A percentile compares a stretch with the other conserved stretches of the same genome.
phyloP scores from a whole-genome alignment of 371 early-diverging fungal species.

The Haplosporangium sp. region DNA sequence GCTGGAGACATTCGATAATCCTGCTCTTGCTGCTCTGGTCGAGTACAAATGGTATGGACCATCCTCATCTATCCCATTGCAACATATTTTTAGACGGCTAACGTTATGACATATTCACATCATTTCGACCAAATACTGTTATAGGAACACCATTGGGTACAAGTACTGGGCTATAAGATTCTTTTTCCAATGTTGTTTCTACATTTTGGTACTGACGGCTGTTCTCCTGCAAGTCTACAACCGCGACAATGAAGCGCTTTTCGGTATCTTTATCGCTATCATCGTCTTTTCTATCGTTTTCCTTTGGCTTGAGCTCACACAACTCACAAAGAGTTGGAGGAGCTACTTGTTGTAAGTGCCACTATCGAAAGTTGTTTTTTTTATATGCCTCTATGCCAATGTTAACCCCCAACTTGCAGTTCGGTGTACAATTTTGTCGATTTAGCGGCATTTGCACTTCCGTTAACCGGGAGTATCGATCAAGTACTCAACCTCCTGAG shows the following conservation, averaged over 20 bases:
- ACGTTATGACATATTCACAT: not conserved
- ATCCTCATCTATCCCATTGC: not conserved
- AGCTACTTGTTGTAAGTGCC: conserved; percentile 24
- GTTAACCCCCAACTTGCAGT: conserved; percentile 2
- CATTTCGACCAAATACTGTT: not conserved
- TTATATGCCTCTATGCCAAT: no score
- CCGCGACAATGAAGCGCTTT: not conserved
- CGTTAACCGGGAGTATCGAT: conserved; percentile 9
- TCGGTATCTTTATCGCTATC: conserved; percentile 18
- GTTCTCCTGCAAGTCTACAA: conserved; percentile 23
- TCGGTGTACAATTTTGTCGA: conserved; percentile 23
- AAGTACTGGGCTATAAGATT: conserved; percentile 32
- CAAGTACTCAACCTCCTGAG: not conserved
- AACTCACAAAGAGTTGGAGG: not conserved
- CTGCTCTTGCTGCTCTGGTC: conserved; percentile 21
- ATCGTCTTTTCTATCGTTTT: conserved; percentile 4
- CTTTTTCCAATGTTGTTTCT: conserved; percentile 18
- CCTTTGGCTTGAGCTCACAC: conserved; percentile 25
- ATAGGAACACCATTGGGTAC: conserved; percentile 38
- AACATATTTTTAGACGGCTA: not conserved
- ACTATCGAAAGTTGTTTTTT: not conserved
- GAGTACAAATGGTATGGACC: conserved; percentile 44
- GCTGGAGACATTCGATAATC: conserved; percentile 16
- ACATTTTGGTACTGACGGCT: conserved; percentile 12
- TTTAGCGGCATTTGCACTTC: conserved; percentile 8